Conservation (phyloP, 805 yeast genomes). For the Wickerhamiella dianesei region DNA sequence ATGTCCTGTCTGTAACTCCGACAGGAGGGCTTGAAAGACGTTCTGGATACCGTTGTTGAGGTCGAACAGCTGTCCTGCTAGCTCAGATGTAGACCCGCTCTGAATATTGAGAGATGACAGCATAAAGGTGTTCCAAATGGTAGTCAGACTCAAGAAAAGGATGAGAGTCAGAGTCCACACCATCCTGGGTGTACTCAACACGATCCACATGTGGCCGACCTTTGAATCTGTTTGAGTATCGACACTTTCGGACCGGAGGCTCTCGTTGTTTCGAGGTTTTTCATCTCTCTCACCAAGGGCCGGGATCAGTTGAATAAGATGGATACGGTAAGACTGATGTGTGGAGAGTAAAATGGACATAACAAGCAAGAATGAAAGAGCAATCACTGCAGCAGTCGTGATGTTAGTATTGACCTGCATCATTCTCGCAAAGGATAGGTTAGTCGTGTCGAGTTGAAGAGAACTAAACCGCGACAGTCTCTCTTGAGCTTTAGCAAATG, state of each 20-base stretch:
- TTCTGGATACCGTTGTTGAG: slow-evolving; percentile 11
- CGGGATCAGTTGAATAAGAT: too few species aligned
- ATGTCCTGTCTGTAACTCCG: background rate
- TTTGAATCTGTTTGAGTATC: too few species aligned
- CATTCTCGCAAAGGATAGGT: background rate
- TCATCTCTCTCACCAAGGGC: too few species aligned
- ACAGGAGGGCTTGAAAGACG: slow-evolving; percentile 1
- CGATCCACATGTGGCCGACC: background rate
- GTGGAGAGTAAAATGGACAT: too few species aligned
- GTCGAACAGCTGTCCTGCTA: background rate
- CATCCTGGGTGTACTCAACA: background rate
- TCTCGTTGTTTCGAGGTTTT: too few species aligned
- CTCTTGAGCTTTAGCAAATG: background rate
- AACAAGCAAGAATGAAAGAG: background rate
- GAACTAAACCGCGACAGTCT: background rate
- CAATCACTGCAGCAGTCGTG: background rate
- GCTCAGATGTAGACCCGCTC: too few species aligned
- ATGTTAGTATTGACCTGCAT: background rate
- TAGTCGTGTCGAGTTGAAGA: background rate
- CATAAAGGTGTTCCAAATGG: background rate
- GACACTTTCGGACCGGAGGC: too few species aligned
- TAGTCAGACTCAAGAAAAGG: background rate
- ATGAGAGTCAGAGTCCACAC: background rate
- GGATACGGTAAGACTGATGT: too few species aligned
- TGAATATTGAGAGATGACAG: background rate